Percentiles rank a stretch among this genome's conserved stretches.
Conservation (phyloP, 371 early-diverging fungal genomes). For the Capillidium rhysosporum region DNA sequence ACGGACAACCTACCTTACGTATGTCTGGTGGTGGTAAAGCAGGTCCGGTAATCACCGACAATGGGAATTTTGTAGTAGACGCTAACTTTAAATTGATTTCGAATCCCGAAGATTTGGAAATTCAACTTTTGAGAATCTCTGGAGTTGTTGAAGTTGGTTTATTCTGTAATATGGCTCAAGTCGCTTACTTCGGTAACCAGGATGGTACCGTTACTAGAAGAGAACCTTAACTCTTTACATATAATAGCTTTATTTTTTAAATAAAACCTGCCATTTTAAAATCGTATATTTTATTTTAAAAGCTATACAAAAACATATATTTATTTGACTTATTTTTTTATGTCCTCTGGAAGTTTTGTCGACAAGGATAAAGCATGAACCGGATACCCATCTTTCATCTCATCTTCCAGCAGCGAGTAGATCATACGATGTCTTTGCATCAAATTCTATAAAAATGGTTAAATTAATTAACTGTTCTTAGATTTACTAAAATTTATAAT, state of each 20-base stretch:
- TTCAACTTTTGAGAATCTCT: constrained; percentile 40
- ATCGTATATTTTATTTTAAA: no score
- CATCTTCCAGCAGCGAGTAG: constrained; percentile 30
- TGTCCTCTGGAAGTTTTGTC: constrained; percentile 19
- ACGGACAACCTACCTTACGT: constrained; percentile 39
- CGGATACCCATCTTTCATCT: constrained; percentile 17
- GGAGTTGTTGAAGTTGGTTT: constrained; percentile 86
- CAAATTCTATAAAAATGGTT: constrained; percentile 13
- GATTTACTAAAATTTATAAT: neutral
- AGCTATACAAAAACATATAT: neutral
- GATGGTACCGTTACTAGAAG: constrained; percentile 24
- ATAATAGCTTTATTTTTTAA: no score
- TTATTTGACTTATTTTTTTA: no score
- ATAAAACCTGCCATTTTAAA: no score
- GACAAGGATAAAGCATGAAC: constrained; percentile 38
- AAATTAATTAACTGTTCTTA: neutral
- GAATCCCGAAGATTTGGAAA: constrained; percentile 24
- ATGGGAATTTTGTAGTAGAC: constrained; percentile 86
- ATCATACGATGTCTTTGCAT: constrained; percentile 50
- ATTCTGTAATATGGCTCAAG: constrained; percentile 62
- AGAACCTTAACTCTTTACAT: constrained; percentile 15
- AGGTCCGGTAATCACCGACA: constrained; percentile 86
- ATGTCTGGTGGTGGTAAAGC: constrained; percentile 68
- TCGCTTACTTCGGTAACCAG: constrained; percentile 60
- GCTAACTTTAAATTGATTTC: constrained; percentile 38